Percentiles rank a stretch among this genome's conserved stretches.
phyloP scores from a whole-genome alignment of 805 yeast genomes.

The Ogataea paradorogensis region DNA sequence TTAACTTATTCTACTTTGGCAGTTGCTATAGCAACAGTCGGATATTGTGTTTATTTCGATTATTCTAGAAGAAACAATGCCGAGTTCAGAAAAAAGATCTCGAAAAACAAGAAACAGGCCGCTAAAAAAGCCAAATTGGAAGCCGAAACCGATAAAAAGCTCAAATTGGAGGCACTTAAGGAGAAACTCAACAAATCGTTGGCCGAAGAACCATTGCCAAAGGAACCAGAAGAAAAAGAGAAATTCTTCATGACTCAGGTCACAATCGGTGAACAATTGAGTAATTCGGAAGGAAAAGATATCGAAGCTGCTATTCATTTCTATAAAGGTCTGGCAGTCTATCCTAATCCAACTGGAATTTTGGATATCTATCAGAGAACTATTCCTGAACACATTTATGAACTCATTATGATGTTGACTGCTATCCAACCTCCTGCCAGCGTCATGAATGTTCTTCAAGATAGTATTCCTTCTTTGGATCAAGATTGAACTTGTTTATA shows the following conservation, averaged over 20 bases:
- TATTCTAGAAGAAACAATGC: slow-evolving; percentile 81
- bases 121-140: slow-evolving; percentile 52
- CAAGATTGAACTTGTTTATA: slow-evolving; percentile 17
- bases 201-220: slow-evolving; percentile 71
- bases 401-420: slow-evolving; percentile 81
- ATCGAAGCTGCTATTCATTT: slow-evolving; percentile 84
- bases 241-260: slow-evolving; percentile 78
- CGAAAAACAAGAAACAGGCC: slow-evolving; percentile 60
- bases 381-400: slow-evolving; percentile 78
- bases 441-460: slow-evolving; percentile 63
- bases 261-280: slow-evolving; percentile 78
- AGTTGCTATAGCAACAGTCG: slow-evolving; percentile 54
- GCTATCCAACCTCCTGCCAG: slow-evolving; percentile 87
- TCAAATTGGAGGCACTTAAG: slow-evolving; percentile 58
- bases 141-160: slow-evolving; percentile 57
- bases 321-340: slow-evolving; percentile 89
- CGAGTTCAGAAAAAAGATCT: slow-evolving; percentile 76
- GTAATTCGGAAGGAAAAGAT: slow-evolving; percentile 62
- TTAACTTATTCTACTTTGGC: slow-evolving; percentile 36
- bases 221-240: slow-evolving; percentile 66
- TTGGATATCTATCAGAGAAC: slow-evolving; percentile 87
- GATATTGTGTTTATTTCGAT: slow-evolving; percentile 88
- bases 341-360: slow-evolving; percentile 93
- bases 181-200: slow-evolving; percentile 62
- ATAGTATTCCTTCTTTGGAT: slow-evolving; percentile 28